These are phyloP conservation scores for Tolypocladium inflatum DNA, from an alignment of 2,329 filamentous ascomycete species.

Conservation along the genomic window DNA sequence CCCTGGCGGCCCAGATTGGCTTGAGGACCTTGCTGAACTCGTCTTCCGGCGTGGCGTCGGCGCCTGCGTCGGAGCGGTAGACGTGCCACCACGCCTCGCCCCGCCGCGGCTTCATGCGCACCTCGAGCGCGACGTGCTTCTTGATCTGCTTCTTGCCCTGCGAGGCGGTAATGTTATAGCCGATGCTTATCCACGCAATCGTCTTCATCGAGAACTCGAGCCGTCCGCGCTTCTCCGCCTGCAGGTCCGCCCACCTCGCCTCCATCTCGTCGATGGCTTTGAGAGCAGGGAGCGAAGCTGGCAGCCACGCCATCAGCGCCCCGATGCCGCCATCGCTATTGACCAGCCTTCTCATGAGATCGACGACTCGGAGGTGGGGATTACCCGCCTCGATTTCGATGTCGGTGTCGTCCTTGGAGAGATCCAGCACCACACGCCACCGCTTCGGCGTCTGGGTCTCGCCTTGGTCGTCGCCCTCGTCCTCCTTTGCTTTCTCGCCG, in stretches of 20 bases:
- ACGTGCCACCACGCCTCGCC: conserved; percentile 44
- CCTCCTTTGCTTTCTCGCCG: conserved; percentile 19
- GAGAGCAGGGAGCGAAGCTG: conserved; percentile 55
- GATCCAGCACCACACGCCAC: conserved; percentile 49
- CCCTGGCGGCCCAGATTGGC: conserved; percentile 34
- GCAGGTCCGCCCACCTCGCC: conserved; percentile 34
- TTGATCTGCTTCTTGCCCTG: conserved; percentile 13
- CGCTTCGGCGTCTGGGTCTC: conserved; percentile 8
- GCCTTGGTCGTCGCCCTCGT: neutral
- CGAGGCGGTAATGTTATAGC: conserved; percentile 33
- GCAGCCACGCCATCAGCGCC: conserved; percentile 44
- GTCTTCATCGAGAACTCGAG: conserved; percentile 43
- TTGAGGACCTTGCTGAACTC: conserved; percentile 30
- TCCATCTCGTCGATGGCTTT: conserved; percentile 52
- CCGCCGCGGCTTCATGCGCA: conserved; percentile 38
- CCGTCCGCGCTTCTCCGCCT: conserved; percentile 31
- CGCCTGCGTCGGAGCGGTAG: conserved; percentile 19
- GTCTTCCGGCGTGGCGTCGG: conserved; percentile 14
- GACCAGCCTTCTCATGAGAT: conserved; percentile 47
- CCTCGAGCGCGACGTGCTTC: conserved; percentile 37
- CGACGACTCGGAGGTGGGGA: conserved; percentile 56
- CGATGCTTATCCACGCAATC: conserved; percentile 48
- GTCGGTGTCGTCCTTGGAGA: conserved; percentile 42
- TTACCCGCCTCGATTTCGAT: conserved; percentile 53
- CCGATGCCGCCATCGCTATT: conserved; percentile 45